A percentile compares a stretch with the other conserved stretches of the same genome.
Evolutionary conservation across 345 rosid species (phyloP).

Genomic region (Turnera subulata): DNA sequence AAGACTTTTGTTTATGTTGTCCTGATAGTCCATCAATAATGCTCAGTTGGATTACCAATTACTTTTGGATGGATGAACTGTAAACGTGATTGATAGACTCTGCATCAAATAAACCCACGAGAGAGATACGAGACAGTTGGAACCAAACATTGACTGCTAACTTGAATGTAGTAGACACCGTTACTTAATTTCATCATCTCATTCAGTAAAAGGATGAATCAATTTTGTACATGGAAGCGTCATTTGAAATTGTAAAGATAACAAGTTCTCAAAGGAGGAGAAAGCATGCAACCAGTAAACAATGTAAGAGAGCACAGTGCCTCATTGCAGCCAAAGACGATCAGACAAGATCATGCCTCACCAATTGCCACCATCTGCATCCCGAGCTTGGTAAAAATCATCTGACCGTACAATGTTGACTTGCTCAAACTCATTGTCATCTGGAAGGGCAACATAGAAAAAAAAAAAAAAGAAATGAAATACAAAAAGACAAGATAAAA

Average conservation of each 20-base stretch:
- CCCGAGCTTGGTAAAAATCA: slow-evolving; percentile 63
- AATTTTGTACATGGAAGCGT: neutral
- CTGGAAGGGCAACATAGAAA: slow-evolving; percentile 28
- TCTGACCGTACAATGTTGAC: slow-evolving; percentile 51
- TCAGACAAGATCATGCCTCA: slow-evolving; percentile 12
- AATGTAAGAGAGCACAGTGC: neutral
- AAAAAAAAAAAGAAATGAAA: neutral
- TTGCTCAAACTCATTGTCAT: slow-evolving; percentile 70
- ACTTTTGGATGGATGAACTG: too few relatives aligned
- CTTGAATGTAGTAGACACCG: too few relatives aligned
- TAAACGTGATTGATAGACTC: too few relatives aligned
- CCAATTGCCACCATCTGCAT: slow-evolving; percentile 48
- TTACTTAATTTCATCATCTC: too few relatives aligned
- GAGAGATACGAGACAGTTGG: too few relatives aligned
- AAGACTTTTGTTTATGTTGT: too few relatives aligned
- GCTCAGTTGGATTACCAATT: too few relatives aligned
- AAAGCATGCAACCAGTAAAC: neutral
- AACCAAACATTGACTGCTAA: too few relatives aligned
- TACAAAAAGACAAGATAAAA: slow-evolving; percentile 5
- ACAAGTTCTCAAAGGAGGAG: neutral
- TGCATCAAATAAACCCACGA: too few relatives aligned
- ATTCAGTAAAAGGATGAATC: too few relatives aligned
- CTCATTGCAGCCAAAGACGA: neutral
- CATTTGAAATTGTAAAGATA: neutral
- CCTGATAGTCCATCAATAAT: too few relatives aligned